These are phyloP conservation scores for Myriosclerotinia scirpicola DNA, from an alignment of 2,329 filamentous ascomycete species.

Conservation along the genomic window DNA sequence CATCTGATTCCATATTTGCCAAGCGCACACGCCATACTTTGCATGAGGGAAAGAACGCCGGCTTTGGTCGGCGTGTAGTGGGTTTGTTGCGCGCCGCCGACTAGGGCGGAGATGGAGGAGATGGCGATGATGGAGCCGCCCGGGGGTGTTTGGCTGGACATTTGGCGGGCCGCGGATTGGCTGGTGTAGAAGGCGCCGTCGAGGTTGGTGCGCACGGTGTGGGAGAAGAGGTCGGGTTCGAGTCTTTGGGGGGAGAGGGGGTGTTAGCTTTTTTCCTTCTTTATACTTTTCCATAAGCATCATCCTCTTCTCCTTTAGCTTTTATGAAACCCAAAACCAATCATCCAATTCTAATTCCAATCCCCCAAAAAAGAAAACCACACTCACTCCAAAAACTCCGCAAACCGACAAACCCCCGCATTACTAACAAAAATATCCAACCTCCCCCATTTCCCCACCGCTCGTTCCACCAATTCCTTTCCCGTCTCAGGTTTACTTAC, in stretches of 20 bases:
- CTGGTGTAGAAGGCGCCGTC: slow-evolving; percentile 85
- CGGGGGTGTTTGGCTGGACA: slow-evolving; percentile 58
- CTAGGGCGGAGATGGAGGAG: slow-evolving; percentile 70
- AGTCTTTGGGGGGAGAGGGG: slow-evolving; percentile 48
- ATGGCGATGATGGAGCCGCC: slow-evolving; percentile 81
- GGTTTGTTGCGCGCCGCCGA: slow-evolving; percentile 74
- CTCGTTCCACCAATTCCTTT: slow-evolving; percentile 62
- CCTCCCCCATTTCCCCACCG: slow-evolving; percentile 60
- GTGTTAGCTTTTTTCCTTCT: slow-evolving; percentile 3
- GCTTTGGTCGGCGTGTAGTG: slow-evolving; percentile 92
- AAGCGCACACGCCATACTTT: slow-evolving; percentile 76
- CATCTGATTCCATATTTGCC: slow-evolving; percentile 76
- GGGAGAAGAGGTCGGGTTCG: slow-evolving; percentile 65
- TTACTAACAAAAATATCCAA: slow-evolving; percentile 84
- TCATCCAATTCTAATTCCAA: no score
- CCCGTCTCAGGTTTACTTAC: slow-evolving; percentile 74
- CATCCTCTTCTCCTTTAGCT: no score
- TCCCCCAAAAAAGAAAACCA: neutral
- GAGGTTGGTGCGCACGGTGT: slow-evolving; percentile 77
- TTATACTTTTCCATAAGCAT: neutral
- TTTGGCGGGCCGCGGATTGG: slow-evolving; percentile 81
- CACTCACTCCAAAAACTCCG: slow-evolving; percentile 72
- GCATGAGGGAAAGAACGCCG: slow-evolving; percentile 77
- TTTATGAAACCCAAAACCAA: no score
- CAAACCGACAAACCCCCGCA: slow-evolving; percentile 85